Base-by-base conservation (phyloP, 345 rosid genomes). In the Salix dunnii region DNA sequence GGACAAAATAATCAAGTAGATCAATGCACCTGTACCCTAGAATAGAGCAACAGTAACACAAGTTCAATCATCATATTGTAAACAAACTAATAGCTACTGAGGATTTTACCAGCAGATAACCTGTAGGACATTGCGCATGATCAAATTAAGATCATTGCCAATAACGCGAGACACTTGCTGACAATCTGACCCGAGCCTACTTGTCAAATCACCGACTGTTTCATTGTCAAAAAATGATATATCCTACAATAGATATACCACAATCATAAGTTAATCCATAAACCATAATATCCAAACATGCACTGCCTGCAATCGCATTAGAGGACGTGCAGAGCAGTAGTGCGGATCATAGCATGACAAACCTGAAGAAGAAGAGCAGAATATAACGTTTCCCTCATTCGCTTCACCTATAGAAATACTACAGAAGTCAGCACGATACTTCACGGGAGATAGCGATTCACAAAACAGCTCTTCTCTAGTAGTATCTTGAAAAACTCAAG, bases 101-200 rank as follows among this genome's bases (percentile, higher is more conserved):
- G 53, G 9, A 58, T 38, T 43, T 60, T 9, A 72, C 75, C 63
- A 68, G 75, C 21, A 66, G 67, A 72, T 74, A 84, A 95, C 99
- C 99, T 95, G 99, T 69, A 95, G 88, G 84, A 86, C 87, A 84
- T 93, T 93, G 82, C 97, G 92, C 46, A 88, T 75, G 79, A 95
- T 93, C 83, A 91, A 77, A 84, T 95, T 95, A 79, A 95, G 91
- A 86, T 95, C 99, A 80, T 88, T 91, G 66, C 97, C 97, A 70
- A 95, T 93, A 75, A 95, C 94, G 67, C 96, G 90, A 20, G 99
- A 95, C 71, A 95, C 97, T 88, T 95, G 99, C 87, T 95, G 99
- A 80, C 97, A 93, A 75, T 95, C 99, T 33, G 99, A 94, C 55
- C 97, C 99, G 67, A 95, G 99, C 88, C 99, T 90, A 83, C 98